Base-by-base conservation (phyloP, 2,329 filamentous ascomycete genomes). In the Fusarium mangiferae region DNA sequence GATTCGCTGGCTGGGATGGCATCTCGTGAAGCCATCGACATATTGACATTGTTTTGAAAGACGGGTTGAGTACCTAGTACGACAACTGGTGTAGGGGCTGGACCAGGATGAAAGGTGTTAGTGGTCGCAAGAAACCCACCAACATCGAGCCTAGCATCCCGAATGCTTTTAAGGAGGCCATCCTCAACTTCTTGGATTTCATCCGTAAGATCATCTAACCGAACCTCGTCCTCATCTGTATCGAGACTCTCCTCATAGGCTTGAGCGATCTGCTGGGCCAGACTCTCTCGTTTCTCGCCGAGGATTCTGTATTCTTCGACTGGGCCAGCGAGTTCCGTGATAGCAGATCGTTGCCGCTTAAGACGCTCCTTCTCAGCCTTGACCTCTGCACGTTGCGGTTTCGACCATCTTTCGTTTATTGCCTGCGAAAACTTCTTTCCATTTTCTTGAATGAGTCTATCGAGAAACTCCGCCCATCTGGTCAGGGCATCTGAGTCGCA, bases 221-320 rank as follows among this genome's bases (percentile, higher is more conserved):
- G 83, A 39, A 79, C 76, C 74, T 90, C 88, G 28, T 88, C 86
- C 15, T 86, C 85, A 6, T 87, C 84, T 3, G 86, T 90, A 54
- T 90, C 85, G 20, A 86, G 77, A 30, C 85, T 85, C 15, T 87
- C 83, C 20, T 83, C 84, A 68, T 89, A 90, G 1, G 86, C 86
- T 64, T 87, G 81, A 7, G 84, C 83, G 55, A 90, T 85, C 57
- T 84, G 81, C 52, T 84, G 79, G 1, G 87, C 82, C 28, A 90
- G 78, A 11, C 81, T 77, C 66, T 90, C 85, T 49, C 84, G 84
- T 69, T 86, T 84, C 22, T 80, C 79, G 45, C 81, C 81, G 18
- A 90, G 78, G 6, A 81, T 76, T 49, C 81, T 81, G 66, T 87
- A 87, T 6, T 81, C 80, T 28, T 83, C 81, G 63, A 86, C 79